These are phyloP conservation scores for Globisporangium echinulatum DNA, from an alignment of 352 stramenopile species.

Conservation along the genomic window DNA sequence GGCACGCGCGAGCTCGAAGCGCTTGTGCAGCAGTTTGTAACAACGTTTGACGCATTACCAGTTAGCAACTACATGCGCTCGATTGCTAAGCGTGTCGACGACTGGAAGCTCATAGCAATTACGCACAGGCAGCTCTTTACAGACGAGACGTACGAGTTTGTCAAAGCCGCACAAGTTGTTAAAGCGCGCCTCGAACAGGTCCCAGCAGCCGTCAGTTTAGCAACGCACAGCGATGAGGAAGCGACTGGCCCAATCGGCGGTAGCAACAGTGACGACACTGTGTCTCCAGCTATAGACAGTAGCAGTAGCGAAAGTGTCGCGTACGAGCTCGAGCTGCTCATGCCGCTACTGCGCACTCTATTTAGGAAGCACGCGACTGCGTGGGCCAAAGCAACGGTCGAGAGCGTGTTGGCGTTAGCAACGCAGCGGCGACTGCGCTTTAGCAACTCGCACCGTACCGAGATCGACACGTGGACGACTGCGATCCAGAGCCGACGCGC, in stretches of 20 bases:
- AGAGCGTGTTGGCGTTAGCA: constrained; percentile 42
- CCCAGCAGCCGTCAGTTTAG: not conserved
- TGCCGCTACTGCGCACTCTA: constrained; percentile 60
- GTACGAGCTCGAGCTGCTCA: constrained; percentile 24
- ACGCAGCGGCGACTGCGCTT: constrained; percentile 57
- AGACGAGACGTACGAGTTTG: constrained; percentile 80
- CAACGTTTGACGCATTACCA: constrained; percentile 27
- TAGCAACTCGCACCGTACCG: constrained; percentile 26
- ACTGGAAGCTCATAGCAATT: constrained; percentile 53
- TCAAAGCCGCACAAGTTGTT: constrained; percentile 55
- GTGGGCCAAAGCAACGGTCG: constrained; percentile 60
- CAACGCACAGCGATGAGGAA: too few relatives aligned
- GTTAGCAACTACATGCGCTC: not conserved
- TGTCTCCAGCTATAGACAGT: not conserved
- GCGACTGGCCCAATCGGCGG: not conserved
- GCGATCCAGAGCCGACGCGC: constrained; percentile 43
- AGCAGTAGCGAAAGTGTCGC: constrained; percentile 7
- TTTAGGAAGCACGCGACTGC: constrained; percentile 37
- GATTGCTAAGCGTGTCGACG: constrained; percentile 14
- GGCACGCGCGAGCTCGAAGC: constrained; percentile 47
- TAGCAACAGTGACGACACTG: constrained; percentile 3
- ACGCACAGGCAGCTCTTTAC: constrained; percentile 68
- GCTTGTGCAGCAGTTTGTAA: constrained; percentile 35
- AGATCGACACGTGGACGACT: constrained; percentile 68
- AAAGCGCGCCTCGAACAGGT: constrained; percentile 41